Evolutionary conservation across 257 asterid genomes (phyloP), one percentile per base, ranked within the genome.

Genomic region (Nicotiana paniculata): DNA sequence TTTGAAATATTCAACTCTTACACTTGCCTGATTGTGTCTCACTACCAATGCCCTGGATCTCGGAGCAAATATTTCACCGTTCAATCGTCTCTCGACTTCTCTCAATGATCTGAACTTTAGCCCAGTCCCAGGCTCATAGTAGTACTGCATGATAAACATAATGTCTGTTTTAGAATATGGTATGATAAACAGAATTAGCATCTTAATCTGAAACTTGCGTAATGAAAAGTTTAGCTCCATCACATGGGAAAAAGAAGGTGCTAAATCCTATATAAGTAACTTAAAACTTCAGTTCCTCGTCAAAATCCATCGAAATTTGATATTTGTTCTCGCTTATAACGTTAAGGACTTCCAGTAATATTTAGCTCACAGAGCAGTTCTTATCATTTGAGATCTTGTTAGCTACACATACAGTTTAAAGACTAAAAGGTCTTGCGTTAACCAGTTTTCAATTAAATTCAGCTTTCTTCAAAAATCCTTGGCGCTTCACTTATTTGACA

Each of bases 41-140:
- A 26, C 26, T 48, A 72, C 46, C 30, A 48, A 16, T 64, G 77
- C 75, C 79, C 87, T 69, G 72, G 85, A 59, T 68, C 24, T 82
- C 24, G 58, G 53, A 58, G 76, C 37, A 70, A 48, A 80, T 24
- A 37, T 84, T 80, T 84, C 90, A 43, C 95, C 93, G 28, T 82
- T 91, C 57, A 95, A 78, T 82, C 91, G 80, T 63, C 91, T 86
- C 80, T 86, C 77, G 33, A 93, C 90, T 57, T 89, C 93, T 65
- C 21, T 85, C 8, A 85, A 55, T 3, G 99, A 95, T 81, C 97
- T 91, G 87, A 91, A 95, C 82, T 89, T 90, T 68, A 43, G 85
- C 5, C 99, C 93, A 5, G 97, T 93, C 62, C 88, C 93, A 17
- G 97, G 94, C 83, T 95, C 99, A 82, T 75, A 88, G 80, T 90